phyloP scores from a whole-genome alignment of 176 grass and related monocot genomes.

The Miscanthus lutarioriparius region DNA sequence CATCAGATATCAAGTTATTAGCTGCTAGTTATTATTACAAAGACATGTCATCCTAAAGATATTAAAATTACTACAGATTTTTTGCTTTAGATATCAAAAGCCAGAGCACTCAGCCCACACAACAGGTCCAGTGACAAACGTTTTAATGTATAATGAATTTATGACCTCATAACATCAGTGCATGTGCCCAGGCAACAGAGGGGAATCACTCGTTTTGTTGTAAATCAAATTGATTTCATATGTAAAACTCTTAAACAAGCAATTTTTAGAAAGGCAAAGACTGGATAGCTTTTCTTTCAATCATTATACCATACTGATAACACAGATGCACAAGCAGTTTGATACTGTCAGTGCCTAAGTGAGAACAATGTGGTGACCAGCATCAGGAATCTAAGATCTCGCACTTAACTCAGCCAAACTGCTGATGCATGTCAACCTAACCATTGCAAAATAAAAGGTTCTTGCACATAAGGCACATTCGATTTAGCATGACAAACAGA shows the following conservation, averaged over 20 bases:
- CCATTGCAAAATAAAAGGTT: not conserved
- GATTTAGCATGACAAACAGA: not conserved
- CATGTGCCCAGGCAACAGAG: not conserved
- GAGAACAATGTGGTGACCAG: not conserved
- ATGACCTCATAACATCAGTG: not conserved
- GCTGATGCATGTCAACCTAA: not conserved
- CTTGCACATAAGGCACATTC: not conserved
- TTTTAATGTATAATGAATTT: not conserved
- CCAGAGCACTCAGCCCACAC: slow-evolving; percentile 6
- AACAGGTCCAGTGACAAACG: not conserved
- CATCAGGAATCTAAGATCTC: not conserved
- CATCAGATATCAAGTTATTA: slow-evolving; percentile 20
- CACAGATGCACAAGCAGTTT: not conserved
- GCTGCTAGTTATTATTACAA: not conserved
- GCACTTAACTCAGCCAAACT: not conserved
- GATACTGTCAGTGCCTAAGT: not conserved
- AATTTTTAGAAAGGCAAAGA: slow-evolving; percentile 11
- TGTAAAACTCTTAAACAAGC: slow-evolving; percentile 2
- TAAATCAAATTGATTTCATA: not conserved
- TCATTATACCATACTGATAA: not conserved
- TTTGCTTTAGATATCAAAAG: not conserved
- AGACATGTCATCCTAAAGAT: not conserved
- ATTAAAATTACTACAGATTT: not conserved
- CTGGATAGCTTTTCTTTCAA: not conserved
- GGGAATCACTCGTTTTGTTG: not conserved